phyloP scores from a whole-genome alignment of 306 rosid species.

The Aeschynomene evenia region DNA sequence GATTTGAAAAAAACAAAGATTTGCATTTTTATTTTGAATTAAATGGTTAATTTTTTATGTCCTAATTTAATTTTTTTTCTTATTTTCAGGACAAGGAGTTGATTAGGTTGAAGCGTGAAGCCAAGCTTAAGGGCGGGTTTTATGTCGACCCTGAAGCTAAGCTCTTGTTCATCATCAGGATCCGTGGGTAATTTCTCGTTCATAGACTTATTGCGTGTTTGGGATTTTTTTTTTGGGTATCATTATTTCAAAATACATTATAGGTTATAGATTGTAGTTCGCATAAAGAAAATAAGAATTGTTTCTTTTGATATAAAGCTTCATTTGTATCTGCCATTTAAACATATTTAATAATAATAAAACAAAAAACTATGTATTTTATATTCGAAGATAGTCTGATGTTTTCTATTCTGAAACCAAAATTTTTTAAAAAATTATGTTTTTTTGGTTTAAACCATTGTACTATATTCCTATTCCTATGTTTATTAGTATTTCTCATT shows the following conservation, averaged over 20 bases:
- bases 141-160: conserved; percentile 77
- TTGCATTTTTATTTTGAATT: background rate
- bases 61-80: background rate
- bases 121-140: conserved; percentile 82
- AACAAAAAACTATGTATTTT: too few species aligned
- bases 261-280: too few species aligned
- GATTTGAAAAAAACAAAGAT: too few species aligned
- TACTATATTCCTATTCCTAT: too few species aligned
- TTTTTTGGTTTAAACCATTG: too few species aligned
- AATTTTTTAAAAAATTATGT: too few species aligned
- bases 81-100: conserved; percentile 58
- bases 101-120: conserved; percentile 74
- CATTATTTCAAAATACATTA: too few species aligned
- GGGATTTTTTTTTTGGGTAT: background rate
- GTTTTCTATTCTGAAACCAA: too few species aligned
- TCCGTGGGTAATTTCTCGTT: conserved; percentile 59
- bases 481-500: background rate
- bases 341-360: too few species aligned
- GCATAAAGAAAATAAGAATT: too few species aligned
- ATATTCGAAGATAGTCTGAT: background rate
- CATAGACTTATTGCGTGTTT: background rate
- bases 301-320: too few species aligned
- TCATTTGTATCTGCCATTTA: too few species aligned
- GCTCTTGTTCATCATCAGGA: conserved; percentile 71
- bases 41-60: background rate